Evolutionary conservation across 2,329 filamentous ascomycete species (phyloP).

Genomic region (Talaromyces sp.): DNA sequence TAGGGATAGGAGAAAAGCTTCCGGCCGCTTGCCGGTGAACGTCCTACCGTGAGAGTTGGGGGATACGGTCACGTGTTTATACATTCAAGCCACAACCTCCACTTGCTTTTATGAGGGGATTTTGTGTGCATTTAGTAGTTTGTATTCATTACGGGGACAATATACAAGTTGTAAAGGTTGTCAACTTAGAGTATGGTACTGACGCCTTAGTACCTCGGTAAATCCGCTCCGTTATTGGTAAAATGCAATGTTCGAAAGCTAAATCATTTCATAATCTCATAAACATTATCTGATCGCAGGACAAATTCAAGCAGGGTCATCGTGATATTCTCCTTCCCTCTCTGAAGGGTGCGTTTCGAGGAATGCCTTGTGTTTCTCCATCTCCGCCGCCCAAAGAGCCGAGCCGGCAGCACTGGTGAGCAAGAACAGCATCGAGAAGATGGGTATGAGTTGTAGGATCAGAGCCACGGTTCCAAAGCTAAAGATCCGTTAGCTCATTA

Average conservation of each 20-base stretch:
- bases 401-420: slow-evolving; percentile 81
- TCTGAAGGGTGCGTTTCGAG: slow-evolving; percentile 26
- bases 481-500: slow-evolving; percentile 6
- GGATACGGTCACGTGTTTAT: not conserved
- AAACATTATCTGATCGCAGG: not conserved
- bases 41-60: not conserved
- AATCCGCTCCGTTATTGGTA: not conserved
- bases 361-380: slow-evolving; percentile 59
- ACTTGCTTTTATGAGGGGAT: not conserved
- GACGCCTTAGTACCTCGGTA: not conserved
- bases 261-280: not conserved
- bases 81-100: not conserved
- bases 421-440: slow-evolving; percentile 90
- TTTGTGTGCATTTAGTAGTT: not conserved
- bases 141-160: not conserved
- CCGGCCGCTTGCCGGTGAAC: not conserved
- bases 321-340: slow-evolving; percentile 33
- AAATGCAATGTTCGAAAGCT: not conserved
- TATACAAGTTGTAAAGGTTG: not conserved
- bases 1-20: not conserved
- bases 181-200: not conserved
- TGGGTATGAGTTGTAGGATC: slow-evolving; percentile 78
- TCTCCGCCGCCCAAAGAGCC: slow-evolving; percentile 76
- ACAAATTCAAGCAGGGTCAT: slow-evolving; percentile 25
- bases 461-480: slow-evolving; percentile 82